Conservation (phyloP, 306 rosid species). For the Castanea sativa region DNA sequence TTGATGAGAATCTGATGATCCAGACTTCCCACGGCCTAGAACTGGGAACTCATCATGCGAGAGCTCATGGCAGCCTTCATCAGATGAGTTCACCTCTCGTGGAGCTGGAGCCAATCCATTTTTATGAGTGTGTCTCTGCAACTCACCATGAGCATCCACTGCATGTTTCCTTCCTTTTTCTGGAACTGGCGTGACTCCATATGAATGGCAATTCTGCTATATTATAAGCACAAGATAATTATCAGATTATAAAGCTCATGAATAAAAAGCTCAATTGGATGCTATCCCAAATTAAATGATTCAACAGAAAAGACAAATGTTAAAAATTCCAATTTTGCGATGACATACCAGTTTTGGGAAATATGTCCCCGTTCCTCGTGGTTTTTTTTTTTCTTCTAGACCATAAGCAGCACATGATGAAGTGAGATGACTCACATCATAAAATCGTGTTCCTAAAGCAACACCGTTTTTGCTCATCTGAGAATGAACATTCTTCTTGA, state of each 20-base stretch:
- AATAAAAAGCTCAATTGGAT: neutral
- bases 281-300: neutral
- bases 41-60: conserved; percentile 52
- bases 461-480: conserved; percentile 46
- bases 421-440: conserved; percentile 41
- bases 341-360: conserved; percentile 63
- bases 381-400: conserved; percentile 56
- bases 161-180: conserved; percentile 57
- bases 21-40: conserved; percentile 36
- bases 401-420: conserved; percentile 36
- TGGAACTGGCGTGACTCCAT: conserved; percentile 40
- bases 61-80: conserved; percentile 40
- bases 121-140: conserved; percentile 34
- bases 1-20: conserved; percentile 43
- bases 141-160: conserved; percentile 37
- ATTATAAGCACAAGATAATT: conserved; percentile 21
- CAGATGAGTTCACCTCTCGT: conserved; percentile 34
- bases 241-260: conserved; percentile 20
- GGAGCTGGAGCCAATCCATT: conserved; percentile 41
- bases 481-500: conserved; percentile 41
- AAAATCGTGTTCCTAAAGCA: conserved; percentile 37
- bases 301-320: neutral
- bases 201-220: conserved; percentile 51
- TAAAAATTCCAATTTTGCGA: conserved; percentile 7
- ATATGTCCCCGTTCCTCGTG: conserved; percentile 74